These are phyloP conservation scores for Diplodia intermedia DNA, from an alignment of 2,329 filamentous ascomycete genomes.

Conservation along the genomic window DNA sequence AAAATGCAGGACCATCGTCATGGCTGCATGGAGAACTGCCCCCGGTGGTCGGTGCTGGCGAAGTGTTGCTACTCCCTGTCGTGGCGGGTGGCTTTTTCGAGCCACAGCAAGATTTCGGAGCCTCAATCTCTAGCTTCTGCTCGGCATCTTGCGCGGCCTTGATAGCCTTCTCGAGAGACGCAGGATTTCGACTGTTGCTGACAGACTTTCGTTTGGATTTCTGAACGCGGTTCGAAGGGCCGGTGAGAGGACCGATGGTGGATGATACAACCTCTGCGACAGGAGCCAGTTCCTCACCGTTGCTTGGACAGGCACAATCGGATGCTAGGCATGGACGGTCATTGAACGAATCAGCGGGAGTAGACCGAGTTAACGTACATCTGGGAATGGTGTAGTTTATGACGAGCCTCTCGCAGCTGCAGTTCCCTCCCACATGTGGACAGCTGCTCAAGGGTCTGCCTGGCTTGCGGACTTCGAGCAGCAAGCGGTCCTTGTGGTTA, in stretches of 20 bases:
- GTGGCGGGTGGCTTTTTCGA: slow-evolving; percentile 9
- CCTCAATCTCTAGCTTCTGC: not conserved
- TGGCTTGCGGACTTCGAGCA: slow-evolving; percentile 75
- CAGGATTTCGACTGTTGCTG: slow-evolving; percentile 38
- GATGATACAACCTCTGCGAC: slow-evolving; percentile 24
- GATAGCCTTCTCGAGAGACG: slow-evolving; percentile 45
- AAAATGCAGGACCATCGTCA: not conserved
- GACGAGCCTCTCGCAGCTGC: slow-evolving; percentile 68
- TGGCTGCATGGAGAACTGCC: slow-evolving; percentile 17
- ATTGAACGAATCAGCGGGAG: slow-evolving; percentile 7
- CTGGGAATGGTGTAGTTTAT: slow-evolving; percentile 54
- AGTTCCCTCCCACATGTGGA: slow-evolving; percentile 69
- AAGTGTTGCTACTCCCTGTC: slow-evolving; percentile 12
- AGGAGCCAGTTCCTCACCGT: slow-evolving; percentile 25
- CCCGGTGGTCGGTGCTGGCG: slow-evolving; percentile 14
- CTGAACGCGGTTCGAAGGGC: slow-evolving; percentile 40
- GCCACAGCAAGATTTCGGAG: slow-evolving; percentile 27
- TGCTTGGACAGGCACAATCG: slow-evolving; percentile 47
- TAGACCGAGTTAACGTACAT: slow-evolving; percentile 35
- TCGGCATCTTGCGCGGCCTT: slow-evolving; percentile 37
- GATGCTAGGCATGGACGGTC: slow-evolving; percentile 36
- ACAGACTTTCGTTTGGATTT: slow-evolving; percentile 43
- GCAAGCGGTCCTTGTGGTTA: slow-evolving; percentile 71
- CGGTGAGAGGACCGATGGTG: slow-evolving; percentile 12
- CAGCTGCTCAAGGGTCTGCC: slow-evolving; percentile 73